phyloP scores from a whole-genome alignment of 2,329 filamentous ascomycete genomes.

The Phyllosticta paracitricarpa region DNA sequence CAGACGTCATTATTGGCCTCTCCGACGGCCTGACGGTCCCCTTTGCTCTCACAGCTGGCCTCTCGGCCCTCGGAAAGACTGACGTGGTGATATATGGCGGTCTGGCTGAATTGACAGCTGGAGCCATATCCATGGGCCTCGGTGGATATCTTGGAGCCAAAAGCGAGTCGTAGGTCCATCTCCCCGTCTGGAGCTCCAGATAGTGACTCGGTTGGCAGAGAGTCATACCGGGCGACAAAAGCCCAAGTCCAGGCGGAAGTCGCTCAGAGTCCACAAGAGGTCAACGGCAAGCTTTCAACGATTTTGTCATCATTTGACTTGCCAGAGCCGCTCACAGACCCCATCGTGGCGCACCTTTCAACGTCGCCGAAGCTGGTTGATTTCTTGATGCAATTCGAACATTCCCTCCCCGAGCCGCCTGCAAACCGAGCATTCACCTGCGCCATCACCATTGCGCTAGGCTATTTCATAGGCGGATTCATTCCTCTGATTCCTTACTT shows the following conservation, averaged over 20 bases:
- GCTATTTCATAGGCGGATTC: slow-evolving; percentile 50
- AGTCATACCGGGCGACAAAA: not conserved
- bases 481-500: slow-evolving; percentile 45
- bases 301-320: not conserved
- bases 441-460: slow-evolving; percentile 55
- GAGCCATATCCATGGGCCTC: slow-evolving; percentile 66
- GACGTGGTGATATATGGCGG: slow-evolving; percentile 45
- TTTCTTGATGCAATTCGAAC: slow-evolving; percentile 40
- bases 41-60: slow-evolving; percentile 66
- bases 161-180: slow-evolving; percentile 33
- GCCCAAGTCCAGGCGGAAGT: not conserved
- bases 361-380: not conserved
- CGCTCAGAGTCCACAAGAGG: not conserved
- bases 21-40: slow-evolving; percentile 72
- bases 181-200: not conserved
- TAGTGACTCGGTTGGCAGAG: not conserved
- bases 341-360: not conserved
- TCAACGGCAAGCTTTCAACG: not conserved
- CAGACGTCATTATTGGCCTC: slow-evolving; percentile 64
- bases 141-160: slow-evolving; percentile 60
- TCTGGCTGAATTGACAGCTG: slow-evolving; percentile 62
- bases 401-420: slow-evolving; percentile 35
- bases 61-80: slow-evolving; percentile 39
- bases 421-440: slow-evolving; percentile 39
- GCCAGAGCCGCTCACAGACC: not conserved